Conservation (phyloP, 1,284 basidiomycete genomes). For the Moniliophthora roreri region DNA sequence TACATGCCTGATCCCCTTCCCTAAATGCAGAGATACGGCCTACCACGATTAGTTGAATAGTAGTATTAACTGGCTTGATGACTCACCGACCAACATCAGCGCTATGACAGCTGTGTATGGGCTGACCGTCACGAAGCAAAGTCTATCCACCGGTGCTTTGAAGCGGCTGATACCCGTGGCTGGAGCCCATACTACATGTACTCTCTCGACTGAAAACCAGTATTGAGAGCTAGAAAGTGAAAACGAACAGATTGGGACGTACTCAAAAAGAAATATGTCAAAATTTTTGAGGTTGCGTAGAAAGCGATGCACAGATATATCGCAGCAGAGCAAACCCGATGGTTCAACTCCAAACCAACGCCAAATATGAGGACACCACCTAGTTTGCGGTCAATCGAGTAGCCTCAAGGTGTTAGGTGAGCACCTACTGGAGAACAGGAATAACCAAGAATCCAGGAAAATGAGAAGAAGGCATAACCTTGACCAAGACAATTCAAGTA, state of each 20-base stretch:
- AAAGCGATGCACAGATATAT: slow-evolving; percentile 34
- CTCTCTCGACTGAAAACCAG: slow-evolving; percentile 30
- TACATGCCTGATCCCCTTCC: slow-evolving; percentile 32
- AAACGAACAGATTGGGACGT: slow-evolving; percentile 9
- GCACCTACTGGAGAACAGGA: slow-evolving; percentile 32
- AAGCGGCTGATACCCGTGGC: slow-evolving; percentile 25
- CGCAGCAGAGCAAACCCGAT: slow-evolving; percentile 27
- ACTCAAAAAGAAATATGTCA: slow-evolving; percentile 35
- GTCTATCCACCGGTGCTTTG: slow-evolving; percentile 32
- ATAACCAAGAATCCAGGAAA: slow-evolving; percentile 35
- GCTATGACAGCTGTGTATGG: slow-evolving; percentile 31
- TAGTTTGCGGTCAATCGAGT: slow-evolving; percentile 12
- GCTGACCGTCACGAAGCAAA: slow-evolving; percentile 28
- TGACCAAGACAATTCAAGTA: slow-evolving; percentile 29
- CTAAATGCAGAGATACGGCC: slow-evolving; percentile 36
- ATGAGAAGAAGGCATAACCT: slow-evolving; percentile 30
- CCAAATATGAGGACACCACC: slow-evolving; percentile 36
- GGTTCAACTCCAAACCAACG: slow-evolving; percentile 30
- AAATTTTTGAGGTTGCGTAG: slow-evolving; percentile 32
- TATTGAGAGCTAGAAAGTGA: neutral
- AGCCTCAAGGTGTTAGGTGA: neutral
- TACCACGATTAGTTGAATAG: slow-evolving; percentile 10
- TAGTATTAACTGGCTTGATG: neutral
- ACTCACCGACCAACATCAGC: slow-evolving; percentile 31
- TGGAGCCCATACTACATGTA: slow-evolving; percentile 36